Evolutionary conservation across 2,329 filamentous ascomycete genomes (phyloP), one percentile per base, ranked within the genome.

Genomic region (Penicillium frequentans): DNA sequence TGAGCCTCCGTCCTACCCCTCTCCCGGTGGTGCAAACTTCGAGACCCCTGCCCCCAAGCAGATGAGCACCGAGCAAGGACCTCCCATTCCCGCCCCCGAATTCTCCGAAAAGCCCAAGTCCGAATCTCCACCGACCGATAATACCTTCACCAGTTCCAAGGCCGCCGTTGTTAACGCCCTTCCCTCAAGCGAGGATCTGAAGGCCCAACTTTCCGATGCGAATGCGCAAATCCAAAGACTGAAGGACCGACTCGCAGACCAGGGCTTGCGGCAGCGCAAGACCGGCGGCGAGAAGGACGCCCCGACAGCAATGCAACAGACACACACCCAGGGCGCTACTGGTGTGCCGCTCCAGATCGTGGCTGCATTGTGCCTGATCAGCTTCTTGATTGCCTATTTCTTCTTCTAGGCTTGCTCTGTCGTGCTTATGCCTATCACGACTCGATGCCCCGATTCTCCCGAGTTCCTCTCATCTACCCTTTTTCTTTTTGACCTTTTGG

Each of bases 341-440:
- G 93, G 95, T 23, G 93, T 99, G 3, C 88, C 95, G 0, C 86
- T 99, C 49, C 89, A 93, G 74, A 85, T 93, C 61, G 90, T 90
- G 45, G 93, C 95, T 23, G 81, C 86, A 23, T 80, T 99, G 44
- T 97, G 93, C 73, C 81, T 99, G 68, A 68, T 96, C 62, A 93
- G 91, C 81, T 99, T 99, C 80, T 77, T 99, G 71, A 84, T 98
- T 67, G 95, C 92, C 54, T 99, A 97, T 78, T 86, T 98, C 76
- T 92, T 99, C 81, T 99, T 99, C 77, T 99, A 87, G 82, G 60
- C 64, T 52, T 52, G n/a, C 59, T 42, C 29, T 51, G 49, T 61
- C 49, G 63, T 62, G 58, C 55, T 53, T 57, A 61, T 60, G 56
- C 53, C 57, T 61, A 61, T 66, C 61, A 61, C 62, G 63, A 65